These are phyloP conservation scores for Anacardium occidentale DNA, from an alignment of 345 rosid species.

Conservation along the genomic window DNA sequence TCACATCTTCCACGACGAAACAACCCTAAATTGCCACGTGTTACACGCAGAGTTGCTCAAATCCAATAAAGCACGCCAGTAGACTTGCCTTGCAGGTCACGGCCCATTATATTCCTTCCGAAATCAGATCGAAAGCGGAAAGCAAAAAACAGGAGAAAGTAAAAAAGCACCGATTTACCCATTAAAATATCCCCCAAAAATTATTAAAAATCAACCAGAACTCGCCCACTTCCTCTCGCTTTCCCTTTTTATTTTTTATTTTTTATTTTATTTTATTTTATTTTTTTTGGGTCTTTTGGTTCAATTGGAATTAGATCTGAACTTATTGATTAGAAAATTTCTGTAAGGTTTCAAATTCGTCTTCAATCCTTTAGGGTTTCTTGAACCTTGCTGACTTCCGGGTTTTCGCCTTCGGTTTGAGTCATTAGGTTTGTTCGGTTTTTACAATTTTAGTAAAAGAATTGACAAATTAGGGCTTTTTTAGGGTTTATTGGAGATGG, in stretches of 20 bases:
- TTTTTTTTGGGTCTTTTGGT: neutral
- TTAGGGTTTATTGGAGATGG: slow-evolving; percentile 25
- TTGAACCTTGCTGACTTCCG: neutral
- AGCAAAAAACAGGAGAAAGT: neutral
- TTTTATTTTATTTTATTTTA: neutral
- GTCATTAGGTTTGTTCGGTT: neutral
- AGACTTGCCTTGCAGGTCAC: neutral
- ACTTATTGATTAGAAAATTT: neutral
- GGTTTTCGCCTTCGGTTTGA: neutral
- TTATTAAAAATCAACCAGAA: neutral
- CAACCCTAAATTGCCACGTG: neutral
- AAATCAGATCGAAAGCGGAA: neutral
- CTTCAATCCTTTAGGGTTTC: neutral
- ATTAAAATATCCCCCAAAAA: slow-evolving; percentile 11
- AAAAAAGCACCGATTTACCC: neutral
- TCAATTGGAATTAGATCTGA: slow-evolving; percentile 3
- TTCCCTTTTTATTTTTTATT: neutral
- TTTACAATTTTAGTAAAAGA: neutral
- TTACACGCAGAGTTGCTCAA: neutral
- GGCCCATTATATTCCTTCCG: neutral
- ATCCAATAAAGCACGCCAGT: neutral
- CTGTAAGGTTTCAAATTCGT: slow-evolving; percentile 5
- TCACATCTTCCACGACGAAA: too few species aligned
- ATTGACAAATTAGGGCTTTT: slow-evolving; percentile 11
- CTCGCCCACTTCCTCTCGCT: neutral